Conservation (phyloP, 1,139 yeast genomes). For the Yamadazyma pseudoaaseri region DNA sequence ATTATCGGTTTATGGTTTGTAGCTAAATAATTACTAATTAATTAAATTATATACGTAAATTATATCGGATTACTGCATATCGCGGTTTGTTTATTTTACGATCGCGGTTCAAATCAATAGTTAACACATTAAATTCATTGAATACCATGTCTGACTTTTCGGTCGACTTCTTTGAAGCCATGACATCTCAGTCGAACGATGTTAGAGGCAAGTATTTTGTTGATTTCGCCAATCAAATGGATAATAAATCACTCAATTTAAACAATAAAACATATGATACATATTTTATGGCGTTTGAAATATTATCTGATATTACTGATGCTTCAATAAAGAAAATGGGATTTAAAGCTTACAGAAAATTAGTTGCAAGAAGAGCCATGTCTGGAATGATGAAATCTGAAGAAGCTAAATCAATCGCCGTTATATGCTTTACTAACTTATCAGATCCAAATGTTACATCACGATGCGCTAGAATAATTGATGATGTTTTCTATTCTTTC, state of each 20-base stretch:
- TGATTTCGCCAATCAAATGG: constrained; percentile 1
- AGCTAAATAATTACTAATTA: constrained; percentile 6
- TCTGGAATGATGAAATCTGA: constrained; percentile 2
- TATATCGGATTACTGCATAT: too few species aligned
- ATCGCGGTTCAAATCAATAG: not conserved
- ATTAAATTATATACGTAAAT: too few species aligned
- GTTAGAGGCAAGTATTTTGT: not conserved
- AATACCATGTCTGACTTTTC: constrained; percentile 1
- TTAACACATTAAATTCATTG: not conserved
- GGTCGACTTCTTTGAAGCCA: constrained; percentile 3
- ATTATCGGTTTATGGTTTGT: constrained; percentile 22
- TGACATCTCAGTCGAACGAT: constrained; percentile 1
- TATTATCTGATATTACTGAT: constrained; percentile 3
- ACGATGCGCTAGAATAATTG: constrained; percentile 2
- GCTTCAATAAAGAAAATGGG: constrained; percentile 1
- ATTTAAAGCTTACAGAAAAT: constrained; percentile 3
- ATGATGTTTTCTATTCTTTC: constrained; percentile 2
- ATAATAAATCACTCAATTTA: not conserved
- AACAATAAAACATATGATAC: constrained; percentile 2
- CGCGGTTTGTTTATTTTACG: constrained; percentile 1
- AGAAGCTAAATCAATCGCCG: constrained; percentile 3
- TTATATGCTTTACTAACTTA: constrained; percentile 4
- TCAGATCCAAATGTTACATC: constrained; percentile 1
- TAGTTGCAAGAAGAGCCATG: constrained; percentile 4
- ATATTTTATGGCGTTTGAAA: constrained; percentile 4